A percentile compares a stretch with the other conserved stretches of the same genome.
Evolutionary conservation across 1,284 basidiomycete species (phyloP).

Genomic region (Schizophyllum amplum): DNA sequence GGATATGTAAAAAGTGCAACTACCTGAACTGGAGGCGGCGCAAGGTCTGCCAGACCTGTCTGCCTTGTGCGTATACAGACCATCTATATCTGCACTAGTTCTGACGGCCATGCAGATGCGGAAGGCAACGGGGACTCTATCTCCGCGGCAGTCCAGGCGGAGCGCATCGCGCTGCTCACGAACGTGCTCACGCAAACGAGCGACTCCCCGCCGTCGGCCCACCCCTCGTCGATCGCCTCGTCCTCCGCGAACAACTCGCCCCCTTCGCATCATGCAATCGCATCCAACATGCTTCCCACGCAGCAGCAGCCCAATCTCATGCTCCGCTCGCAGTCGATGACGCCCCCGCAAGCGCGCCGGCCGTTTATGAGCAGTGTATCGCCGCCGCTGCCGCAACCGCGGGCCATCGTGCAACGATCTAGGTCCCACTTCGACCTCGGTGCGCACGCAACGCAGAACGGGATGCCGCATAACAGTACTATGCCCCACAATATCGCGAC

Average conservation of each 20-base stretch:
- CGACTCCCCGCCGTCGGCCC: conserved; percentile 7
- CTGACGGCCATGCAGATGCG: conserved; percentile 41
- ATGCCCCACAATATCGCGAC: neutral
- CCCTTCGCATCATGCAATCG: too few species aligned
- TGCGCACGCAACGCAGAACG: too few species aligned
- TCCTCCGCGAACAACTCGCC: too few species aligned
- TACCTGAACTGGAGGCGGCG: conserved; percentile 82
- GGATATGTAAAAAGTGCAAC: conserved; percentile 78
- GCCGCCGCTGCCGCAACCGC: conserved; percentile 19
- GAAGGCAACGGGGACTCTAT: conserved; percentile 81
- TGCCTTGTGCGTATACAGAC: conserved; percentile 52
- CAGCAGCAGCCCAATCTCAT: conserved; percentile 1
- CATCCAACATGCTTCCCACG: too few species aligned
- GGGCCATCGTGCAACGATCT: conserved; percentile 32
- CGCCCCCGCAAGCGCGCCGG: conserved; percentile 34
- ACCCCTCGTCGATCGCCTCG: neutral
- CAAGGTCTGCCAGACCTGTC: conserved; percentile 85
- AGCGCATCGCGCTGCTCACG: conserved; percentile 68
- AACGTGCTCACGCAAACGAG: conserved; percentile 55
- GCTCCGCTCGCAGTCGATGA: conserved; percentile 34
- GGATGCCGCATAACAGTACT: too few species aligned
- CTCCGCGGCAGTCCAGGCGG: conserved; percentile 72
- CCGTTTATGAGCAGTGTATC: conserved; percentile 24
- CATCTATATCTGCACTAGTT: conserved; percentile 1
- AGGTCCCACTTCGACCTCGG: conserved; percentile 41